Percentiles rank a stretch among this genome's conserved stretches.
These are phyloP conservation scores for Kwoniella dejecticola DNA, from an alignment of 768 basidiomycete genomes.

Conservation along the genomic window DNA sequence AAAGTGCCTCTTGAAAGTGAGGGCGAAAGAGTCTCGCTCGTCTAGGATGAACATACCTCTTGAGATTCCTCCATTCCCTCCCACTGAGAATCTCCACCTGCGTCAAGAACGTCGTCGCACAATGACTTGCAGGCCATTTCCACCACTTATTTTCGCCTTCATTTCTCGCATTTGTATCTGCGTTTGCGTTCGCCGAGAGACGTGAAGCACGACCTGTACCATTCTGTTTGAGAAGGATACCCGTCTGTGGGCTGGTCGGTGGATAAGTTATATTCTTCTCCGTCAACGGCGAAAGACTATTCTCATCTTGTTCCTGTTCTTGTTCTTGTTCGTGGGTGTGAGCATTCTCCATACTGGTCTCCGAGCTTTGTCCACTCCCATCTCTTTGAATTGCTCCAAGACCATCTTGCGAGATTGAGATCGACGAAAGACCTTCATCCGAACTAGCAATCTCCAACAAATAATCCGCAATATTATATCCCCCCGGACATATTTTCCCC, in stretches of 20 bases:
- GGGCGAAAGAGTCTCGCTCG: conserved; percentile 5
- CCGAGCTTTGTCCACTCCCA: conserved; percentile 5
- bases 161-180: too few relatives aligned
- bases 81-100: conserved; percentile 80
- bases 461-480: conserved; percentile 92
- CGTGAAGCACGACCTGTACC: background rate
- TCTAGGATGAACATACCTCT: conserved; percentile 59
- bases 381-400: conserved; percentile 7
- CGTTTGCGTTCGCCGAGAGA: too few relatives aligned
- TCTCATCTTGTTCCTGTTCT: background rate
- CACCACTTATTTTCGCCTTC: conserved; percentile 20
- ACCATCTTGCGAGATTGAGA: background rate
- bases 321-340: background rate
- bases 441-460: conserved; percentile 81
- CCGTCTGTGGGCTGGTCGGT: conserved; percentile 6
- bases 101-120: conserved; percentile 80
- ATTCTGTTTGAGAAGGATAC: background rate
- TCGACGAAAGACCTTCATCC: background rate
- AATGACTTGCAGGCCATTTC: conserved; percentile 52
- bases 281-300: conserved; percentile 14
- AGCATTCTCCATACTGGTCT: background rate
- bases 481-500: conserved; percentile 65
- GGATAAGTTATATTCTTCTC: conserved; percentile 22
- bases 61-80: conserved; percentile 80
- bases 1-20: too few relatives aligned